phyloP scores from a whole-genome alignment of 352 stramenopile genomes.

The Saprolegnia parasitica region DNA sequence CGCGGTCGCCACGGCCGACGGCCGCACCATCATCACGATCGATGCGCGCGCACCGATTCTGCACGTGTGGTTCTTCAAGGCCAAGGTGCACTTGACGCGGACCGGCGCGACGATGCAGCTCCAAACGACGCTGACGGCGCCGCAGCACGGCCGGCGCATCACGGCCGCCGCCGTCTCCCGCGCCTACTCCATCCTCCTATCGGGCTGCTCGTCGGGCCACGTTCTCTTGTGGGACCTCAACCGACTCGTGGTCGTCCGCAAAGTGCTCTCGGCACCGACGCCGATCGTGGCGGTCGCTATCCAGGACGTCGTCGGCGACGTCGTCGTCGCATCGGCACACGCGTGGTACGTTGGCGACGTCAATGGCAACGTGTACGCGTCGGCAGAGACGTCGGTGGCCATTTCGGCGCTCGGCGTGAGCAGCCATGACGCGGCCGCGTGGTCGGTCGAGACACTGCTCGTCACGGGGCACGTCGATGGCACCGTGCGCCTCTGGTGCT shows the following conservation, averaged over 20 bases:
- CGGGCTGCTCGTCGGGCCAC: constrained; percentile 48
- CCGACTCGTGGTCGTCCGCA: constrained; percentile 48
- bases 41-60: constrained; percentile 43
- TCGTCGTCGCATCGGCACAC: constrained; percentile 44
- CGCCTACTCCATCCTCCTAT: constrained; percentile 59
- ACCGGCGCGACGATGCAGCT: constrained; percentile 36
- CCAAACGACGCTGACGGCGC: constrained; percentile 43
- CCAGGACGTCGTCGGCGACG: constrained; percentile 60
- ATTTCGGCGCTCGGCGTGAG: constrained; percentile 53
- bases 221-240: constrained; percentile 72
- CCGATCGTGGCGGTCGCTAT: constrained; percentile 50
- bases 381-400: constrained; percentile 36
- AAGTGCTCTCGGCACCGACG: constrained; percentile 32
- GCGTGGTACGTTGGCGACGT: constrained; percentile 63
- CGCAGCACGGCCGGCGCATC: constrained; percentile 39
- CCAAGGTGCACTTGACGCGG: constrained; percentile 29
- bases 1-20: constrained; percentile 55
- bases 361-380: constrained; percentile 51
- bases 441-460: constrained; percentile 54
- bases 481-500: constrained; percentile 59
- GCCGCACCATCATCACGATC: constrained; percentile 52
- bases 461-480: constrained; percentile 62
- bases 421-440: constrained; percentile 48
- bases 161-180: constrained; percentile 54
- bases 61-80: constrained; percentile 48